Evolutionary conservation across 2,329 filamentous ascomycete species (phyloP).

Genomic region (Trichoderma oligosporum): DNA sequence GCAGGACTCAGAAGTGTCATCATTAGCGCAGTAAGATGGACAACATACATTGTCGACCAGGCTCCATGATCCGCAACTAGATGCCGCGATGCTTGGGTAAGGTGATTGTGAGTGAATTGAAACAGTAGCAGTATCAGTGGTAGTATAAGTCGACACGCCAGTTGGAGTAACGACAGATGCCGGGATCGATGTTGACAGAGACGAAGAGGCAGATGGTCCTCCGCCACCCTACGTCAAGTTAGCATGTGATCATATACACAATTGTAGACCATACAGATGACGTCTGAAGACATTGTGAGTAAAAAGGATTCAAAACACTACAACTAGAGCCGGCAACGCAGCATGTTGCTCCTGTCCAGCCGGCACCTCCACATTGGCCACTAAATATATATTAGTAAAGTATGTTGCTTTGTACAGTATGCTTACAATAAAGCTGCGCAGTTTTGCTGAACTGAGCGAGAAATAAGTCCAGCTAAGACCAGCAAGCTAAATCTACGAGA

Average conservation of each 20-base stretch:
- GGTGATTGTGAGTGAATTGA: slow-evolving; percentile 5
- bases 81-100: slow-evolving; percentile 6
- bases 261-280: not conserved
- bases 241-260: not conserved
- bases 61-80: slow-evolving; percentile 8
- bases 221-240: not conserved
- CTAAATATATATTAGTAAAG: not conserved
- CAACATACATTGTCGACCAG: slow-evolving; percentile 12
- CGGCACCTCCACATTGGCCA: slow-evolving; percentile 6
- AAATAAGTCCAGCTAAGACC: slow-evolving; percentile 2
- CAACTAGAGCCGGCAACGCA: not conserved
- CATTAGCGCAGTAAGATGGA: slow-evolving; percentile 7
- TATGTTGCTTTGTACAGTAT: not conserved
- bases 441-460: not conserved
- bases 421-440: slow-evolving; percentile 10
- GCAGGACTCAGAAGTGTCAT: slow-evolving; percentile 1
- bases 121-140: slow-evolving; percentile 7
- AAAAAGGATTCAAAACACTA: not conserved
- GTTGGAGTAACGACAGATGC: not conserved
- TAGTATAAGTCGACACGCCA: slow-evolving; percentile 3
- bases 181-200: not conserved
- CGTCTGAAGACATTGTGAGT: slow-evolving; percentile 1
- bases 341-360: slow-evolving; percentile 2
- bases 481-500: not conserved
- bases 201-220: not conserved